Evolutionary conservation across 2,329 filamentous ascomycete species (phyloP), one percentile per base, ranked within the genome.

Genomic region (Penicillium sp.): DNA sequence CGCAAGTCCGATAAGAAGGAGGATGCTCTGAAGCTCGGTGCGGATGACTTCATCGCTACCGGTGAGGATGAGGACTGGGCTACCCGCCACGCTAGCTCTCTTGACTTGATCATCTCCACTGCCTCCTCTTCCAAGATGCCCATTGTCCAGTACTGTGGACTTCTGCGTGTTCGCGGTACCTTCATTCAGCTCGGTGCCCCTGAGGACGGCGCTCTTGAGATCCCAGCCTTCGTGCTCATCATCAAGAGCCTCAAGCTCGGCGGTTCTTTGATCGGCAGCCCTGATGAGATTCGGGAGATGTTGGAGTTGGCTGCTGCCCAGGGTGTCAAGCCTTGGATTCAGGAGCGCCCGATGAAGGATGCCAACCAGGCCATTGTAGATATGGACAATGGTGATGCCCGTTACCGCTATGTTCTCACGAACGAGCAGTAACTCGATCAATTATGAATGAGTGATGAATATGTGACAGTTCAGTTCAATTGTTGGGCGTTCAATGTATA

Each of bases 121-220:
- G 82, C 84, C 17, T 82, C 80, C 3, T 80, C 77, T 0, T 78
- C 80, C 2, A 80, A 84, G 64, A 67, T 67, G 64, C 64, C 64
- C 7, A 59, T 67, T 6, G 47, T 47, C 2, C 35, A 53, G 6
- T 67, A 67, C 45, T 61, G 57, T 33, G 52, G 57, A 29, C 49
- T 67, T 42, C 57, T 67, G 17, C 62, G 62, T 41, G 51, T 56
- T 45, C 63, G 46, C 6, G 64, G 64, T 25, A 64, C 64, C 7
- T 62, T 89, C 56, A 80, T 89, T 47, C 85, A 89, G 71, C 79
- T 91, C 41, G 88, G 87, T 56, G 81, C 81, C 0, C 88, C 88
- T 2, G 88, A 91, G 60, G 83, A 82, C 49, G 71, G 71, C 9
- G 58, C 69, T 17, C 83, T 84, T 2, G 71, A 75, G 2, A 81